phyloP scores from a whole-genome alignment of 306 rosid species.

The Benincasa hispida region DNA sequence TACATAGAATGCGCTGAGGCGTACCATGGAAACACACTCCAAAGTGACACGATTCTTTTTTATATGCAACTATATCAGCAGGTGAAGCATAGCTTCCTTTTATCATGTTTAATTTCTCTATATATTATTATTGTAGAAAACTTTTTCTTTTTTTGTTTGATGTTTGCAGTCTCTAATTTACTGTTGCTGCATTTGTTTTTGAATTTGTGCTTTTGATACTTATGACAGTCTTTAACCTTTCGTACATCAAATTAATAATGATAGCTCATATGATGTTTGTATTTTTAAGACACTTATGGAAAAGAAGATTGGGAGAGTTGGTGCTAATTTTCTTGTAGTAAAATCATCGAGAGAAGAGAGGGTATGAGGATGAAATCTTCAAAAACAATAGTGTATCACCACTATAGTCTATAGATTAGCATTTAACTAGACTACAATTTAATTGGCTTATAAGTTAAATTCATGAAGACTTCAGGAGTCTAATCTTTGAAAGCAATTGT shows the following conservation, averaged over 20 bases:
- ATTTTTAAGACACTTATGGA: background rate
- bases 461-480: background rate
- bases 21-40: conserved; percentile 92
- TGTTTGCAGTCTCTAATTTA: background rate
- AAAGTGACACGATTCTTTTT: conserved; percentile 87
- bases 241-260: background rate
- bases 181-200: background rate
- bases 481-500: background rate
- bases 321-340: background rate
- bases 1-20: conserved; percentile 84
- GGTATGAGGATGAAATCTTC: background rate
- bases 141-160: background rate
- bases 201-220: background rate
- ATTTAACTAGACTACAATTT: background rate
- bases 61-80: conserved; percentile 94
- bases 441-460: background rate
- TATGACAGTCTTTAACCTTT: background rate
- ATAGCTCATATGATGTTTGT: background rate
- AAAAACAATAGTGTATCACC: background rate
- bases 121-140: background rate
- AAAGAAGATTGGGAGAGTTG: background rate
- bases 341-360: background rate
- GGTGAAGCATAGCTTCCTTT: conserved; percentile 20
- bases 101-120: conserved; percentile 1
- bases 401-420: background rate